Conservation (phyloP, 306 rosid species). For the Boehmeria nivea region DNA sequence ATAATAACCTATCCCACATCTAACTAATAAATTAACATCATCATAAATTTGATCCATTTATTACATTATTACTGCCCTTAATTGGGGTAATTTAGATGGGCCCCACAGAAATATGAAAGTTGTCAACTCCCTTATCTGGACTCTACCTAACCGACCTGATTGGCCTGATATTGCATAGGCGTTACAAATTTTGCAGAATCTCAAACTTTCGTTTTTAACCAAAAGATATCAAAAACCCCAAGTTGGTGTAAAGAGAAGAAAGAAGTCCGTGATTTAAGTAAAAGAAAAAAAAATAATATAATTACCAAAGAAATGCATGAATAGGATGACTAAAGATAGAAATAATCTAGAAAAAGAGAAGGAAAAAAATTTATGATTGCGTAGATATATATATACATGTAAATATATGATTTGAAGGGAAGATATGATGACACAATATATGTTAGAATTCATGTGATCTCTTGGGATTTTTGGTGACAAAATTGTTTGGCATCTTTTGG, state of each 20-base stretch:
- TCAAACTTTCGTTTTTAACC: neutral
- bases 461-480: conserved; percentile 15
- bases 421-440: conserved; percentile 29
- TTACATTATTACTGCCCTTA: conserved; percentile 7
- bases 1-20: too few relatives aligned
- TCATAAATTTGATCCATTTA: conserved; percentile 8
- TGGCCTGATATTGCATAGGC: neutral
- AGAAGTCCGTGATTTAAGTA: conserved; percentile 49
- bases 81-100: neutral
- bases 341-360: neutral
- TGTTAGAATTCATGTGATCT: conserved; percentile 46
- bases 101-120: conserved; percentile 6
- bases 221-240: conserved; percentile 23
- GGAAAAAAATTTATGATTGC: neutral
- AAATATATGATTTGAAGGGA: conserved; percentile 31
- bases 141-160: conserved; percentile 29
- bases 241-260: conserved; percentile 29
- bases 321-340: conserved; percentile 13
- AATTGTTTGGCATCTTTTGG: conserved; percentile 29
- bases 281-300: conserved; percentile 7
- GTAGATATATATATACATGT: neutral
- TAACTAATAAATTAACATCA: neutral
- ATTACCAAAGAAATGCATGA: conserved; percentile 19
- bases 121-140: conserved; percentile 9
- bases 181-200: neutral